phyloP scores from a whole-genome alignment of 257 asterid species.

The Salvia hispanica region DNA sequence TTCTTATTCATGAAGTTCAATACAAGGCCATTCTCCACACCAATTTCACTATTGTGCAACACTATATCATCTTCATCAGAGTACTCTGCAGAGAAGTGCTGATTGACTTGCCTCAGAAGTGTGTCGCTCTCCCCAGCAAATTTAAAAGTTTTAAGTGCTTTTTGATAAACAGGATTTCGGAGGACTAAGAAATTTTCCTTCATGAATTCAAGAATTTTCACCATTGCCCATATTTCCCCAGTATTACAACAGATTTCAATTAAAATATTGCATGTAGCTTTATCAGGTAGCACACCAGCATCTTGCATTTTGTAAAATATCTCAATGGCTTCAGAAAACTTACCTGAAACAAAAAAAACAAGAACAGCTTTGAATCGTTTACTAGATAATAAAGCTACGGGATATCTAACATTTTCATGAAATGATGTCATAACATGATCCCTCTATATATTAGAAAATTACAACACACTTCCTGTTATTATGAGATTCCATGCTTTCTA shows the following conservation, averaged over 20 bases:
- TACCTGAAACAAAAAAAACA: constrained; percentile 50
- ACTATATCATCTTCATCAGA: constrained; percentile 21
- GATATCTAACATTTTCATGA: constrained; percentile 17
- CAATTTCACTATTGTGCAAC: constrained; percentile 24
- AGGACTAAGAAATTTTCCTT: constrained; percentile 72
- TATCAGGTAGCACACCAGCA: constrained; percentile 84
- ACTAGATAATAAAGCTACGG: neutral
- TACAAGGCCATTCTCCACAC: constrained; percentile 44
- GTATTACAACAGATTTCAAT: constrained; percentile 66
- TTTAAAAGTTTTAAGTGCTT: constrained; percentile 57
- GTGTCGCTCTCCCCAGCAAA: constrained; percentile 49
- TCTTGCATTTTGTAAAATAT: constrained; percentile 82
- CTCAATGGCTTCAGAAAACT: constrained; percentile 64
- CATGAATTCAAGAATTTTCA: constrained; percentile 77
- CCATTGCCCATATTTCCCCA: constrained; percentile 57
- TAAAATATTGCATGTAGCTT: constrained; percentile 87
- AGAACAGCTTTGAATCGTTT: neutral
- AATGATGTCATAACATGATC: neutral
- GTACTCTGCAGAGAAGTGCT: constrained; percentile 49
- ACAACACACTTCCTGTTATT: neutral
- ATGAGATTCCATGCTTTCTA: constrained; percentile 5
- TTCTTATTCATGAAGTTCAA: constrained; percentile 51
- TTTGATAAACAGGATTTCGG: constrained; percentile 60
- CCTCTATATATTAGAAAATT: neutral
- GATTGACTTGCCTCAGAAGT: constrained; percentile 77